These are phyloP conservation scores for Amauroascus niger DNA, from an alignment of 2,329 filamentous ascomycete species.

Conservation along the genomic window DNA sequence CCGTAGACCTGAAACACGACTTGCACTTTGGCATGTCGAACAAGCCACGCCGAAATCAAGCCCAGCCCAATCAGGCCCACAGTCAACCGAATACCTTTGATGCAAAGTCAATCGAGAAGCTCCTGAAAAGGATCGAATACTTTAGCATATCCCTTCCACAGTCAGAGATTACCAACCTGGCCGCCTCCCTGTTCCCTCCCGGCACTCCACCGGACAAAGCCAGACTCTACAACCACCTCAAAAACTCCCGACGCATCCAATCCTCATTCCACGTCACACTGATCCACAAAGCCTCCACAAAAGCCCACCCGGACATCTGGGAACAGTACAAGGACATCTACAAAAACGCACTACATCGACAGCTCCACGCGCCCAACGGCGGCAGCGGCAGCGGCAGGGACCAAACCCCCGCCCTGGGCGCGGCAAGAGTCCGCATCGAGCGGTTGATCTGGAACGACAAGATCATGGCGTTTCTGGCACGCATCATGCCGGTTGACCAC, in stretches of 20 bases:
- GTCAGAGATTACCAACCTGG: conserved; percentile 44
- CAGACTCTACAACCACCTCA: conserved; percentile 66
- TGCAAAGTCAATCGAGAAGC: conserved; percentile 21
- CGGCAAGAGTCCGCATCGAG: conserved; percentile 46
- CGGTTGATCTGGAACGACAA: conserved; percentile 71
- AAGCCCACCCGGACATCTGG: conserved; percentile 62
- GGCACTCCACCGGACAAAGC: conserved; percentile 44
- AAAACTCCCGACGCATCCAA: conserved; percentile 66
- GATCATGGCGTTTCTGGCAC: conserved; percentile 84
- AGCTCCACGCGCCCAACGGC: conserved; percentile 20
- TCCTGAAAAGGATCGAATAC: conserved; percentile 54
- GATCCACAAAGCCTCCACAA: conserved; percentile 63
- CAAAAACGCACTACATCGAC: conserved; percentile 26
- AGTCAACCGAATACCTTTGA: neutral
- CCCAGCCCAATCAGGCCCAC: conserved; percentile 17
- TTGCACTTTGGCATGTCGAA: conserved; percentile 52
- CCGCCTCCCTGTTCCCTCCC: conserved; percentile 60
- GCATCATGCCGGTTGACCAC: conserved; percentile 47
- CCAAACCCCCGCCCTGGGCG: conserved; percentile 28
- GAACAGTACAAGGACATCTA: conserved; percentile 57
- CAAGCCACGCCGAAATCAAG: conserved; percentile 27
- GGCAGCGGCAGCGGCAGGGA: conserved; percentile 21
- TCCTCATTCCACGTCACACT: conserved; percentile 87
- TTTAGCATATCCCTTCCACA: conserved; percentile 51
- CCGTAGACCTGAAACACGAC: conserved; percentile 63